Conservation (phyloP, 2,329 filamentous ascomycete genomes). For the Botrytis pseudocinerea region DNA sequence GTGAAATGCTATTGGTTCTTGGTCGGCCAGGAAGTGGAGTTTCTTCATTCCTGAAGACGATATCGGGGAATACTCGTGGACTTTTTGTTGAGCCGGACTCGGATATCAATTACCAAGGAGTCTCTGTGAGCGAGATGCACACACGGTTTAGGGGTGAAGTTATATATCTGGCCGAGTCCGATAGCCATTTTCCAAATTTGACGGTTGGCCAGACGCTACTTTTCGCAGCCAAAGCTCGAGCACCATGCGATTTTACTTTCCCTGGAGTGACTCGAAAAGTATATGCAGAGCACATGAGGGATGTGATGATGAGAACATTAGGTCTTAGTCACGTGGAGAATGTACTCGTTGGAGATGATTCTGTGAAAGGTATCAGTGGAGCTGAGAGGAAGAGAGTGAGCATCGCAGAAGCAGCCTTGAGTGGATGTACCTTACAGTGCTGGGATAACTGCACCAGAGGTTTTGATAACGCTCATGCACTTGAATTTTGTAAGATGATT, state of each 20-base stretch:
- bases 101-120: slow-evolving; percentile 62
- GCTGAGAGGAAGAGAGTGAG: slow-evolving; percentile 79
- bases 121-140: slow-evolving; percentile 53
- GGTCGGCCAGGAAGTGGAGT: slow-evolving; percentile 63
- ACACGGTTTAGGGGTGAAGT: slow-evolving; percentile 58
- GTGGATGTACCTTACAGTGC: slow-evolving; percentile 67
- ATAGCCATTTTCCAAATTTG: slow-evolving; percentile 72
- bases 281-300: slow-evolving; percentile 43
- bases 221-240: slow-evolving; percentile 69
- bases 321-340: slow-evolving; percentile 70
- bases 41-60: slow-evolving; percentile 61
- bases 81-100: slow-evolving; percentile 53
- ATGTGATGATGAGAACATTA: slow-evolving; percentile 69
- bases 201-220: slow-evolving; percentile 72
- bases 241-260: slow-evolving; percentile 59
- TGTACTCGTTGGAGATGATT: slow-evolving; percentile 72
- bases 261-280: slow-evolving; percentile 60
- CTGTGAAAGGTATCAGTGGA: slow-evolving; percentile 71
- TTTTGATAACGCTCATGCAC: slow-evolving; percentile 70
- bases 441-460: slow-evolving; percentile 77
- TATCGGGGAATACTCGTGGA: slow-evolving; percentile 56
- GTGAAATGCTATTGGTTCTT: slow-evolving; percentile 68
- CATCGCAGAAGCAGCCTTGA: slow-evolving; percentile 77
- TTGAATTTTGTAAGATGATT: slow-evolving; percentile 70
- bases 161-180: slow-evolving; percentile 73